These are phyloP conservation scores for Penicillium griseofulvum DNA, from an alignment of 2,329 filamentous ascomycete species.

Conservation along the genomic window DNA sequence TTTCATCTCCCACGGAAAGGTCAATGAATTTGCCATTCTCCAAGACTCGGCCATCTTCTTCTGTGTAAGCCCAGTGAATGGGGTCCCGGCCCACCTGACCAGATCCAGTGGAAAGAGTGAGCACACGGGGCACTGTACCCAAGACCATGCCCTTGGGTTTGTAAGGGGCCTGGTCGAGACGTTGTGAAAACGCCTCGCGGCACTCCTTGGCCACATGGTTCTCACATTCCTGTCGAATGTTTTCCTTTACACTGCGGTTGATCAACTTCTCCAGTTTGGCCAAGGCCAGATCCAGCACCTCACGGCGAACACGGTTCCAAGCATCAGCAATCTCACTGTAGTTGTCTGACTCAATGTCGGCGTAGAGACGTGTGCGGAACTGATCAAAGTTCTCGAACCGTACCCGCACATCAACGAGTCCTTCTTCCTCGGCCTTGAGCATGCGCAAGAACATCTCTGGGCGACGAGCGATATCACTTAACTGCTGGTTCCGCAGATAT, in stretches of 20 bases:
- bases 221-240: slow-evolving; percentile 88
- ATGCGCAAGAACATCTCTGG: slow-evolving; percentile 94
- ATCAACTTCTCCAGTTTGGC: slow-evolving; percentile 79
- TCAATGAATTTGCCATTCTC: slow-evolving; percentile 88
- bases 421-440: slow-evolving; percentile 95
- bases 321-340: slow-evolving; percentile 91
- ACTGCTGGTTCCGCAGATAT: slow-evolving; percentile 86
- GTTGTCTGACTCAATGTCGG: slow-evolving; percentile 89
- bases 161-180: slow-evolving; percentile 92
- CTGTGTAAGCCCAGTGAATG: slow-evolving; percentile 86
- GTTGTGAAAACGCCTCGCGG: slow-evolving; percentile 82
- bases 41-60: slow-evolving; percentile 83
- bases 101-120: slow-evolving; percentile 82
- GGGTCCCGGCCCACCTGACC: slow-evolving; percentile 72
- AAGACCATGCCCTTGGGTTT: slow-evolving; percentile 91
- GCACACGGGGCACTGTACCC: slow-evolving; percentile 81
- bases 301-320: slow-evolving; percentile 86
- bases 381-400: slow-evolving; percentile 71
- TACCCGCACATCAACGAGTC: slow-evolving; percentile 80
- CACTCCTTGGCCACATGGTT: slow-evolving; percentile 85
- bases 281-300: slow-evolving; percentile 78
- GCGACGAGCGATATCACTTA: slow-evolving; percentile 73
- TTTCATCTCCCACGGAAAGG: slow-evolving; percentile 62
- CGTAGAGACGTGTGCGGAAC: slow-evolving; percentile 73
- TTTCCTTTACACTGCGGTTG: slow-evolving; percentile 90